A percentile compares a stretch with the other conserved stretches of the same genome.
Conservation (phyloP, 345 rosid species). For the Erysimum cheiranthoides region DNA sequence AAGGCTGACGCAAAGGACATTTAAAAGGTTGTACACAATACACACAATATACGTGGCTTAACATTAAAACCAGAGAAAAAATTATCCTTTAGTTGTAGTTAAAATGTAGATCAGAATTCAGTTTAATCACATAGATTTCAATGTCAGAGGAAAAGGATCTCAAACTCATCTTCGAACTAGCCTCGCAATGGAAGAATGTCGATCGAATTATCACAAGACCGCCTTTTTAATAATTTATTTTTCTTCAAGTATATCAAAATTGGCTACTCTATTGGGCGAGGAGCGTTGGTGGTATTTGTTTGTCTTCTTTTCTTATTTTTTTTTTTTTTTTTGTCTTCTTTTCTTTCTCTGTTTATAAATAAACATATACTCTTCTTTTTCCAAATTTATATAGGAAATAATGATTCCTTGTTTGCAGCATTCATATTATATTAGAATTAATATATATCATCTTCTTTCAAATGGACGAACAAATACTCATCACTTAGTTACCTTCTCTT, state of each 20-base stretch:
- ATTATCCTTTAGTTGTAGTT: too few species aligned
- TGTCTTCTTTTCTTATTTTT: constrained; percentile 16
- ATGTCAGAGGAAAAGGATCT: background rate
- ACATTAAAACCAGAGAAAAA: too few species aligned
- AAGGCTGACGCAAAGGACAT: too few species aligned
- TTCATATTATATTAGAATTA: background rate
- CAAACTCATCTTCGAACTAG: background rate
- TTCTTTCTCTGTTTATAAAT: constrained; percentile 10
- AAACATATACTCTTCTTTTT: background rate
- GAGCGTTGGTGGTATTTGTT: constrained; percentile 28
- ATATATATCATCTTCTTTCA: constrained; percentile 4
- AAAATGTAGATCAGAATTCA: background rate
- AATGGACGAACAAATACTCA: constrained; percentile 3
- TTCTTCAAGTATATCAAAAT: background rate
- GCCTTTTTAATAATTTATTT: background rate
- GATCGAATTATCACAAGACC: background rate
- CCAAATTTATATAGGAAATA: background rate
- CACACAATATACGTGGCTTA: too few species aligned
- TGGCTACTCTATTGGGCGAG: constrained; percentile 15
- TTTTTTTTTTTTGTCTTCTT: constrained; percentile 15
- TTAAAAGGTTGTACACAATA: too few species aligned
- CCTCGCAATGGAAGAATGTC: background rate
- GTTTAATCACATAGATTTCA: background rate
- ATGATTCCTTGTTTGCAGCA: background rate
- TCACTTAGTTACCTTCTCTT: constrained; percentile 5